These are phyloP conservation scores for Aureobasidium pullulans DNA, from an alignment of 2,329 filamentous ascomycete species.

Conservation along the genomic window DNA sequence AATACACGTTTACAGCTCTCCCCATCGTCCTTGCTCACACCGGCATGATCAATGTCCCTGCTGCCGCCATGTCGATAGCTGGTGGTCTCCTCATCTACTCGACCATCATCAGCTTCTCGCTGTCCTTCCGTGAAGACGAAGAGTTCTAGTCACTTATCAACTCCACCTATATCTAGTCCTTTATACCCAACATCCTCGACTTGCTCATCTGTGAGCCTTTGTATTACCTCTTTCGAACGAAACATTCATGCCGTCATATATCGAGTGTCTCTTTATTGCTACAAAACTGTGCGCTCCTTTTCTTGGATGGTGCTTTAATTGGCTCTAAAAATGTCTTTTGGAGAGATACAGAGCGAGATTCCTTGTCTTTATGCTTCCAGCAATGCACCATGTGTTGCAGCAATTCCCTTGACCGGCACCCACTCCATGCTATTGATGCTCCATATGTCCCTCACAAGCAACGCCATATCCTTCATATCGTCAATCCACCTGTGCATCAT, in stretches of 20 bases:
- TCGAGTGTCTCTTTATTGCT: not conserved
- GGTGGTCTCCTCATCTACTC: constrained; percentile 93
- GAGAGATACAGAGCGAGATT: not conserved
- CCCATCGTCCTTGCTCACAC: constrained; percentile 84
- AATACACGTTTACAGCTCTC: constrained; percentile 54
- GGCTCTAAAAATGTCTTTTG: not conserved
- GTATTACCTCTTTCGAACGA: not conserved
- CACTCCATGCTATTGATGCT: not conserved
- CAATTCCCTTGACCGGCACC: not conserved
- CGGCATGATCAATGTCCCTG: constrained; percentile 69
- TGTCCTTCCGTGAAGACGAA: constrained; percentile 98
- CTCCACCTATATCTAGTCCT: constrained; percentile 33
- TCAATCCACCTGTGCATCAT: not conserved
- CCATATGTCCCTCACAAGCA: not conserved
- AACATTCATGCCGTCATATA: not conserved
- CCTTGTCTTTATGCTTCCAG: not conserved
- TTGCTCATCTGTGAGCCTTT: constrained; percentile 9
- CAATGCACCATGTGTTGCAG: not conserved
- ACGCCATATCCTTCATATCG: not conserved
- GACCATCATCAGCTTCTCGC: constrained; percentile 94
- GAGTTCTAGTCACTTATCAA: constrained; percentile 59
- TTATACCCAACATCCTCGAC: not conserved
- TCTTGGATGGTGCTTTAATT: not conserved
- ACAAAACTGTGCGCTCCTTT: not conserved
- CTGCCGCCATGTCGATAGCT: constrained; percentile 91